Percentiles rank a stretch among this genome's conserved stretches.
These are phyloP conservation scores for Prototheca stagnorum DNA, from an alignment of 163 green algal genomes.

Conservation along the genomic window DNA sequence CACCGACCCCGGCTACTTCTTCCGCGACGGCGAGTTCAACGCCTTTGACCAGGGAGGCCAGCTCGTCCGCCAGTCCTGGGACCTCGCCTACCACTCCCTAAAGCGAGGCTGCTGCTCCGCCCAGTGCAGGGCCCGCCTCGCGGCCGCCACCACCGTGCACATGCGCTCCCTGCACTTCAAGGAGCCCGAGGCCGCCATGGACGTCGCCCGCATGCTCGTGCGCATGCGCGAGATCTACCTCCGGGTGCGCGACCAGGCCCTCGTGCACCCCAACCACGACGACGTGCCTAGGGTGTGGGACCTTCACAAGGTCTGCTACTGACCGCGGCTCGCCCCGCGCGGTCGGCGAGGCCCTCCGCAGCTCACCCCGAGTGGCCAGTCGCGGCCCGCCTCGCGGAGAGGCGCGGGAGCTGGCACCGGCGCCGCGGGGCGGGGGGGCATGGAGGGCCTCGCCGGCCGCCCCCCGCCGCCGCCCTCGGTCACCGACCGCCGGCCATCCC, in stretches of 20 bases:
- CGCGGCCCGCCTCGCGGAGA: no score
- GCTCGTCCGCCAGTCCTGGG: background rate
- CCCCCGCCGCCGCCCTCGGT: no score
- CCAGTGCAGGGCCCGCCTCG: slow-evolving; percentile 1
- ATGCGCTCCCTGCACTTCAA: slow-evolving; percentile 7
- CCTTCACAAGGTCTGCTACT: slow-evolving; percentile 5
- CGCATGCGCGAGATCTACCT: slow-evolving; percentile 9
- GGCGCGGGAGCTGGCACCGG: no score
- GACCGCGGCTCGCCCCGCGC: no score
- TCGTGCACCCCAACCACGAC: background rate
- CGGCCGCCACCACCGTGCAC: background rate
- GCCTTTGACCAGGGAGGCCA: slow-evolving; percentile 9
- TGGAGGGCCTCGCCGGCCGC: no score
- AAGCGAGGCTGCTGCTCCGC: slow-evolving; percentile 6
- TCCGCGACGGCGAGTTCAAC: slow-evolving; percentile 2
- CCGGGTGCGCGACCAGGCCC: background rate
- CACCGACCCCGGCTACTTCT: slow-evolving; percentile 8
- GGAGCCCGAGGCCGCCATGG: slow-evolving; percentile 8
- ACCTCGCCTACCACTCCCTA: slow-evolving; percentile 6
- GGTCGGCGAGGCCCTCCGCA: no score
- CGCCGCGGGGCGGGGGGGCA: no score
- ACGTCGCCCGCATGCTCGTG: background rate
- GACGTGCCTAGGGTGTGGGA: slow-evolving; percentile 1
- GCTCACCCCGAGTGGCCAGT: no score
- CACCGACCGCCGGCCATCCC: no score